Conservation (phyloP, 768 basidiomycete species). For the Agrocybe praecox region DNA sequence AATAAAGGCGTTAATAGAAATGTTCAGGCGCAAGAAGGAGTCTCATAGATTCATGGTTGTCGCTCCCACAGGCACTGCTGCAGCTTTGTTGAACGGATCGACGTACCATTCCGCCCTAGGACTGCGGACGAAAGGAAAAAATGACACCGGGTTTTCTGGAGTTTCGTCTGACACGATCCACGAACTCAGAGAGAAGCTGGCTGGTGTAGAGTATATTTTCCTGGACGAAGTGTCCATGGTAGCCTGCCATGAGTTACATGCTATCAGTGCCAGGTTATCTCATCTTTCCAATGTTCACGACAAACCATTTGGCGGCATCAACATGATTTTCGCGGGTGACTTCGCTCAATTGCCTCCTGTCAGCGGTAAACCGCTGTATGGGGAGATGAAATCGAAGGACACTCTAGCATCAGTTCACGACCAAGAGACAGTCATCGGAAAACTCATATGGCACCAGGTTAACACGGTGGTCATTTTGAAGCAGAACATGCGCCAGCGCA, state of each 20-base stretch:
- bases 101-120: slow-evolving; percentile 25
- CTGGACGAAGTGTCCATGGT: slow-evolving; percentile 49
- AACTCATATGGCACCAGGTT: slow-evolving; percentile 34
- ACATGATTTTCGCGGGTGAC: slow-evolving; percentile 49
- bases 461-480: slow-evolving; percentile 35
- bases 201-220: slow-evolving; percentile 40
- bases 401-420: background rate
- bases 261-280: slow-evolving; percentile 26
- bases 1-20: slow-evolving; percentile 23
- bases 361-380: slow-evolving; percentile 16
- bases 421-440: slow-evolving; percentile 26
- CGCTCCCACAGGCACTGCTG: slow-evolving; percentile 26
- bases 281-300: slow-evolving; percentile 18
- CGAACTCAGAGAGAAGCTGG: slow-evolving; percentile 17
- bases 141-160: background rate
- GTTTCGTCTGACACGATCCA: slow-evolving; percentile 3
- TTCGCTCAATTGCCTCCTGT: slow-evolving; percentile 45
- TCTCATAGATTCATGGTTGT: slow-evolving; percentile 18
- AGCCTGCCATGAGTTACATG: slow-evolving; percentile 30
- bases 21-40: slow-evolving; percentile 19
- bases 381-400: slow-evolving; percentile 1
- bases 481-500: slow-evolving; percentile 34
- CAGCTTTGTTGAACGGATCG: slow-evolving; percentile 22
- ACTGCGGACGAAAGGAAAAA: background rate
- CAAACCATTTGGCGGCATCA: slow-evolving; percentile 35